Evolutionary conservation across 2,329 filamentous ascomycete genomes (phyloP).

Genomic region (Zasmidium cellare): DNA sequence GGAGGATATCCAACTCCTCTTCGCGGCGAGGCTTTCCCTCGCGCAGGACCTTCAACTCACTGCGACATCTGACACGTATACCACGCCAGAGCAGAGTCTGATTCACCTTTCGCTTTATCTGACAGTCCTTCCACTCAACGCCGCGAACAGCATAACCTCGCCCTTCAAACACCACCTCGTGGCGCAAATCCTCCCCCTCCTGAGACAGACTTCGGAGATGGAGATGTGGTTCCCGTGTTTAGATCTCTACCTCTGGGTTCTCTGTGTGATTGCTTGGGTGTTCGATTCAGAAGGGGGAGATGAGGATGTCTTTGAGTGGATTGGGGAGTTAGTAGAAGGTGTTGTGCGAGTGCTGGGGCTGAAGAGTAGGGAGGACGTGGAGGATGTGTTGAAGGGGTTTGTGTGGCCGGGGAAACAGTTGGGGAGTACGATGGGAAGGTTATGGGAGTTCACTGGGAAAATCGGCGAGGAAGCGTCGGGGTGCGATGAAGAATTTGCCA

Average conservation of each 20-base stretch:
- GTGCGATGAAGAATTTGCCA: no score
- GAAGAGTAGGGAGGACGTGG: background rate
- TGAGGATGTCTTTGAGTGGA: background rate
- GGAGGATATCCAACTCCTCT: background rate
- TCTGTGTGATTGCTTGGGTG: background rate
- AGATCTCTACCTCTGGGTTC: background rate
- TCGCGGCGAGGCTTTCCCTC: background rate
- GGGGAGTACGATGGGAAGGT: background rate
- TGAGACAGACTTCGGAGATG: background rate
- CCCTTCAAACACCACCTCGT: background rate
- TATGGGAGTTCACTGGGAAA: no score
- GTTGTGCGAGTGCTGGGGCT: background rate
- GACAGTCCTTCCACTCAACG: background rate
- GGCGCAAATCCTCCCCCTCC: background rate
- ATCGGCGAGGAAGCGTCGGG: no score
- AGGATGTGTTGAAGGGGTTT: background rate
- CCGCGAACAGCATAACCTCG: background rate
- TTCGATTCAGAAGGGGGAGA: background rate
- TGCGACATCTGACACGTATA: no score
- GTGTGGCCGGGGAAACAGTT: background rate
- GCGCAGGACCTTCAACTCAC: background rate
- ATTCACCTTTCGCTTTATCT: background rate
- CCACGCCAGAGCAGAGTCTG: background rate
- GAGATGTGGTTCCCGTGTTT: background rate
- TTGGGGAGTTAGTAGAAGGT: background rate